Base-by-base conservation (phyloP, 805 yeast genomes). In the Wickerhamiella slavikovae region DNA sequence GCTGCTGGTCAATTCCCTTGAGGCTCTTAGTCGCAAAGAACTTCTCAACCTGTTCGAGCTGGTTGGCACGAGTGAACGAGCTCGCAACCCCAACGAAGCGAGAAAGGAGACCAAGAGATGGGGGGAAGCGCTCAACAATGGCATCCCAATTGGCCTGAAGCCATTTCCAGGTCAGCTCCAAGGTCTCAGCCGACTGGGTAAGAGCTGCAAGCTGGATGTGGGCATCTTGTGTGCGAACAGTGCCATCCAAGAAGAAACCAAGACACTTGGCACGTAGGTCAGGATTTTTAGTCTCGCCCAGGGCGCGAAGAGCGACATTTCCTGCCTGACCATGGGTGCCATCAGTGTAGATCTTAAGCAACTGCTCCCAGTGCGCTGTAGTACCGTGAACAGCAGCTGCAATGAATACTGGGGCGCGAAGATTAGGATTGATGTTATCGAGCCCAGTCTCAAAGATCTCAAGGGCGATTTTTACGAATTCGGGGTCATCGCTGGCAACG, bases 61-160 rank as follows among this genome's bases (percentile, higher is more conserved):
- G 68, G 20, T 58, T 65, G 22, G 52, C 49, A 31, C 66, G 64
- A 17, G 80, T 63, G 53, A 68, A 72, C 15, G 69, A 53, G 23
- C 77, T 63, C 28, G 71, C 55, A 21, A 75, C 38, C 19, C 62
- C 58, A 23, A 85, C 75, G 34, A 89, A 71, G 13, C 72, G 59
- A 14, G 85, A 75, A 42, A 85, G 60, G 78, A 82, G 68, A 15
- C 80, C 62, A 38, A 74, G 62, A 9, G 79, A 74, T 11, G 92
- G 79, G 29, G 95, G 93, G 47, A 80, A 64, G 44, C 63, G 57
- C 48, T 67, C 62, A 41, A 55, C 54, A 35, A 85, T 47, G 26
- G 57, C 62, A 33, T 68, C 80, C 85, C 91, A 85, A 52, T 83
- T 71, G 10, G 35, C 43, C 42, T 64, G 61, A 41, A 69, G 45